Base-by-base conservation (phyloP, 1,139 yeast species). In the Saccharomyces hybrid region DNA sequence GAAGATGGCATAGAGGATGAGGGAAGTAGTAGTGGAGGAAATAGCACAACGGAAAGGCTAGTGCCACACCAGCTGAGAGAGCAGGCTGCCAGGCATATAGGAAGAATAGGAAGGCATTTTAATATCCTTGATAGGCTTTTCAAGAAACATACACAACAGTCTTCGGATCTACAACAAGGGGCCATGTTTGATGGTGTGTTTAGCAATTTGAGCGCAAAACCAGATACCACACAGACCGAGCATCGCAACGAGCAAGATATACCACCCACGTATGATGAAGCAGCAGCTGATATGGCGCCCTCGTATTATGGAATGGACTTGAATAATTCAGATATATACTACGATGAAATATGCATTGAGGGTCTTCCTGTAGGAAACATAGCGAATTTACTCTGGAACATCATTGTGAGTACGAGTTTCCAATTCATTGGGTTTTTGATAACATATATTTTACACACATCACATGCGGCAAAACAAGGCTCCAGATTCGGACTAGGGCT, bases 401-500 rank as follows among this genome's bases (percentile, higher is more conserved):
- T 84, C 62, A 78, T 90, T 66, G 95, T 93, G 1, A 84, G 96
- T 19, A 80, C 89, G 12, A 88, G 96, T 47, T 93, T 93, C 74
- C 97, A 93, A 71, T 88, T 88, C 68, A 86, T 93, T 42, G 99
- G 99, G 5, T 95, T 95, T 71, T 78, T 93, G 52, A 77, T 93
- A 54, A 91, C 99, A 26, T 93, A 91, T 69, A 75, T 93, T 51
- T 75, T 95, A 55, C 99, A 93, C 72, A 91, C 99, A 1, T 88
- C 97, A 1, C 99, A 93, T 68, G 98, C 98, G 5, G 96, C 98
- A 4, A 89, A 89, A 67, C 93, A 91, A 64, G 99, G 99, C 6
- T 86, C 98, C 1, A 77, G 96, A 57, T 88, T 93, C 12, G 99
- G 99, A 0, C 75, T 93, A 55, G 99, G 99, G 2, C 71, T 88